Percentiles rank a stretch among this genome's conserved stretches.
These are phyloP conservation scores for Solanum hybrid DNA, from an alignment of 305 asterid species.

Conservation along the genomic window DNA sequence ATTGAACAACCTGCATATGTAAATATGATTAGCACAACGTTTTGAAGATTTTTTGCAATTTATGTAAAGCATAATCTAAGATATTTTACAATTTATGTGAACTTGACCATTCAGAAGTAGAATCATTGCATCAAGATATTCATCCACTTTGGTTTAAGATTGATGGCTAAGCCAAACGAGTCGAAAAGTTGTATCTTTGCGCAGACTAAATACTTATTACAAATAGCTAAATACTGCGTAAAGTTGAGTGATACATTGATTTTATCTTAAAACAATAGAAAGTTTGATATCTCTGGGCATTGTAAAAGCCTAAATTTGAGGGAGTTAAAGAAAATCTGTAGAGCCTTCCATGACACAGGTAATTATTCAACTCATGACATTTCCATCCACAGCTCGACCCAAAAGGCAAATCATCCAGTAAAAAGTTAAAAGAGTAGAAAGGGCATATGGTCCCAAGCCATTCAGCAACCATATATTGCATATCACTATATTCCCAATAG, in stretches of 20 bases:
- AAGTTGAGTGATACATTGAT: neutral
- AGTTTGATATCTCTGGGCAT: neutral
- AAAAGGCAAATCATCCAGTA: neutral
- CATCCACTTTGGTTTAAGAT: neutral
- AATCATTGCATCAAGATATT: neutral
- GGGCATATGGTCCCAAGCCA: neutral
- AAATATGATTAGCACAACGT: neutral
- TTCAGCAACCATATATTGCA: neutral
- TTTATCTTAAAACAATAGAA: neutral
- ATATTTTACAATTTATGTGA: neutral
- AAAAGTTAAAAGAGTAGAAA: neutral
- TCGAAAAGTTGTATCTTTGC: neutral
- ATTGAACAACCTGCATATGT: slow-evolving; percentile 63
- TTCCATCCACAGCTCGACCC: neutral
- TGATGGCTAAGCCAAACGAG: neutral
- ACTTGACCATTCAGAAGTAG: neutral
- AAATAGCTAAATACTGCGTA: neutral
- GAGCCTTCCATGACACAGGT: neutral
- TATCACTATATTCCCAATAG: neutral
- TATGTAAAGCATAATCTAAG: neutral
- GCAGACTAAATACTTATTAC: neutral
- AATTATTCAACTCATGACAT: neutral
- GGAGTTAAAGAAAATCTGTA: neutral
- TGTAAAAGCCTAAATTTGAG: neutral
- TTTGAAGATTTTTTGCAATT: neutral